Percentiles rank a stretch among this genome's conserved stretches.
phyloP scores from a whole-genome alignment of 148 eudicot genomes.

The Chenopodium album region DNA sequence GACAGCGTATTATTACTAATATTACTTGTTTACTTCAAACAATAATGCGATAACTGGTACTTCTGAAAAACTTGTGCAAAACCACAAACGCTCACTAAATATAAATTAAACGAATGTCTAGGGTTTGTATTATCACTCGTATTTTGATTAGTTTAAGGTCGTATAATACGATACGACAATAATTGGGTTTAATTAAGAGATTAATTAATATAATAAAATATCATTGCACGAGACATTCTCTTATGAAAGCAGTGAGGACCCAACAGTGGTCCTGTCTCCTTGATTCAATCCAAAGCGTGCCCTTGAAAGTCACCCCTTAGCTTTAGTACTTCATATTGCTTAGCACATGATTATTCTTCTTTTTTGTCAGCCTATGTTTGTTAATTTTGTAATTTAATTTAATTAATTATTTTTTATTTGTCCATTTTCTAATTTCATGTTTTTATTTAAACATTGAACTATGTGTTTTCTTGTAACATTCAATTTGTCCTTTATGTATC shows the following conservation, averaged over 20 bases:
- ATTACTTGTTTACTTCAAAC: too few species aligned
- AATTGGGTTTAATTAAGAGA: background rate
- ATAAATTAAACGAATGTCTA: too few species aligned
- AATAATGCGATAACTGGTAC: too few species aligned
- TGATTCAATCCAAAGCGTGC: conserved; percentile 93
- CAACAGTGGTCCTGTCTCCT: conserved; percentile 77
- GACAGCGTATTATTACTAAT: too few species aligned
- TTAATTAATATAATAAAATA: conserved; percentile 15
- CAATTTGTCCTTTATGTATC: conserved; percentile 27
- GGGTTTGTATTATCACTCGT: background rate
- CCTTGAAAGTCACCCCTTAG: conserved; percentile 54
- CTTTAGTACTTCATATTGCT: conserved; percentile 31
- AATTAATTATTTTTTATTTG: conserved; percentile 14
- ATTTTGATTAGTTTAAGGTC: background rate
- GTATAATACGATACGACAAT: background rate
- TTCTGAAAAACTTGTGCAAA: too few species aligned
- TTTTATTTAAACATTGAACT: conserved; percentile 13
- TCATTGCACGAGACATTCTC: conserved; percentile 49
- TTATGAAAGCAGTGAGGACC: conserved; percentile 44
- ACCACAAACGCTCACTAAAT: too few species aligned
- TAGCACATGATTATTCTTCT: conserved; percentile 78
- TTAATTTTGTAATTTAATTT: conserved; percentile 16
- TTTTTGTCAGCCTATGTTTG: conserved; percentile 44
- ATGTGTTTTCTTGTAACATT: conserved; percentile 28
- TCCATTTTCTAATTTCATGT: background rate